Percentiles rank a stretch among this genome's conserved stretches.
phyloP scores from a whole-genome alignment of 768 basidiomycete genomes.

The Rickenella mellea region DNA sequence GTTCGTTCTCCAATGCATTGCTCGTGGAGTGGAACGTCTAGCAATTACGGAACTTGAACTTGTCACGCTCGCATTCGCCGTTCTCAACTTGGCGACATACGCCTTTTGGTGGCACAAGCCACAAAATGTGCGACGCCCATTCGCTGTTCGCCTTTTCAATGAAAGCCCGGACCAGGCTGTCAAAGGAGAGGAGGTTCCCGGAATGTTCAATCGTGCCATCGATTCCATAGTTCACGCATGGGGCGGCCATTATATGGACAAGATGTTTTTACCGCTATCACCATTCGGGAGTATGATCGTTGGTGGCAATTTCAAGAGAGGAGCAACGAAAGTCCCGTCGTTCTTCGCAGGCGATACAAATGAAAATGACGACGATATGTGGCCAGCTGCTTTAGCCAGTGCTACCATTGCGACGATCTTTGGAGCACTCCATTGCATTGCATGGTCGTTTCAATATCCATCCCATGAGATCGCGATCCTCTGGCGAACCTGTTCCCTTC shows the following conservation, averaged over 20 bases:
- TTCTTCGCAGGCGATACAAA: too few relatives aligned
- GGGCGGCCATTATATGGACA: too few relatives aligned
- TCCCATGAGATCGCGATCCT: conserved; percentile 1
- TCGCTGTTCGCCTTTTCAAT: neutral
- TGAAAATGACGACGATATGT: too few relatives aligned
- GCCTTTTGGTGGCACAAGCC: conserved; percentile 7
- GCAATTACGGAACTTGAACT: neutral
- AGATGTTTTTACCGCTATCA: too few relatives aligned
- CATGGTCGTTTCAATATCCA: neutral
- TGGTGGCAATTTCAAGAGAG: too few relatives aligned
- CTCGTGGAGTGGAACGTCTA: neutral
- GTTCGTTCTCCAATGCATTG: neutral
- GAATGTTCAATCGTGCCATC: too few relatives aligned
- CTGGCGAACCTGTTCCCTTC: neutral
- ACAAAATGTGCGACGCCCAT: conserved; percentile 1
- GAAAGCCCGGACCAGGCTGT: neutral
- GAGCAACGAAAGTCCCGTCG: too few relatives aligned
- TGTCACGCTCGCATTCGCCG: neutral
- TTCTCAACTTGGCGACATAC: conserved; percentile 4
- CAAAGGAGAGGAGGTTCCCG: neutral
- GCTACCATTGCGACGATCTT: too few relatives aligned
- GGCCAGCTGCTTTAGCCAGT: too few relatives aligned
- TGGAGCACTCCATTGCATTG: neutral
- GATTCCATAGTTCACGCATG: too few relatives aligned
- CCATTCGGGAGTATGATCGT: too few relatives aligned